Conservation (phyloP, 169 alveolate genomes). For the Eimeria necatrix region DNA sequence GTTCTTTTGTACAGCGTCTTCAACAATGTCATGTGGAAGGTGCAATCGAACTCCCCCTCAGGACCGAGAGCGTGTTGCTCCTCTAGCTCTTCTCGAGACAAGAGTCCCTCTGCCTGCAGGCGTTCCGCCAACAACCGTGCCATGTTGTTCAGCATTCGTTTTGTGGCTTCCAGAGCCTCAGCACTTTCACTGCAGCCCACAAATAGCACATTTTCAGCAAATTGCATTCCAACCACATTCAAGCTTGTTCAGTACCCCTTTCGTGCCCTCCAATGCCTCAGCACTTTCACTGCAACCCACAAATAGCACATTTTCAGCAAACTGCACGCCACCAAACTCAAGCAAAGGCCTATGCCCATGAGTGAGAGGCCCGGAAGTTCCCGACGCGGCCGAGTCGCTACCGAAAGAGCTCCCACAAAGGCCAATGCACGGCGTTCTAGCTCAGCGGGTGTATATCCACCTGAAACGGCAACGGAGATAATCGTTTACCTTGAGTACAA, state of each 20-base stretch:
- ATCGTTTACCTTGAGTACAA: conserved; percentile 47
- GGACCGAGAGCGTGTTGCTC: background rate
- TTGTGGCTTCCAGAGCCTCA: background rate
- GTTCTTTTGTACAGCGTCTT: background rate
- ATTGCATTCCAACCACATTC: background rate
- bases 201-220: no score
- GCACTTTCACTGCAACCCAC: conserved; percentile 13
- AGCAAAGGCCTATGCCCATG: background rate
- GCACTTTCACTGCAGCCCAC: conserved; percentile 16
- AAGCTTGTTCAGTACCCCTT: background rate
- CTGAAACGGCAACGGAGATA: no score
- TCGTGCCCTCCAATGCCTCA: background rate
- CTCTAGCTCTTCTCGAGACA: background rate
- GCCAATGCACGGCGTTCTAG: no score
- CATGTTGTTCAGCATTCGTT: background rate
- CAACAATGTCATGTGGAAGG: conserved; percentile 25
- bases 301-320: no score
- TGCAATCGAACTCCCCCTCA: background rate
- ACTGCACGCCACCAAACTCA: no score
- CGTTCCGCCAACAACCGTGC: background rate
- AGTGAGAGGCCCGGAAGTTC: no score
- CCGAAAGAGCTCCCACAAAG: no score
- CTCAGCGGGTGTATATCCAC: no score
- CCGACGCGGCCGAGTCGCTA: no score
- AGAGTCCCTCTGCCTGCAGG: background rate